These are phyloP conservation scores for Chlamydomonas urium DNA, from an alignment of 139 green algal genomes.

Conservation along the genomic window DNA sequence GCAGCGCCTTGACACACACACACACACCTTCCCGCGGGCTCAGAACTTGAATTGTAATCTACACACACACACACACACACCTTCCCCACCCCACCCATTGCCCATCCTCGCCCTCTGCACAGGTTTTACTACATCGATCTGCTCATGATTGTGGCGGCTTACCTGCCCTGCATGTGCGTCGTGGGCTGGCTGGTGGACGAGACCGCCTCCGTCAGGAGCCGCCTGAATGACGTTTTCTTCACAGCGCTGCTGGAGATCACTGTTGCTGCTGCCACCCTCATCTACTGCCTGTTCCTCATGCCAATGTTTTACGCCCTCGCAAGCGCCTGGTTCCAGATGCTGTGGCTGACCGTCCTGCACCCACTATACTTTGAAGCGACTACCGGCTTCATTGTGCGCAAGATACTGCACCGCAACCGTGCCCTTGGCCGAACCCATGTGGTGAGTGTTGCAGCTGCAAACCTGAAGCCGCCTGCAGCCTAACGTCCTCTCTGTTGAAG, in stretches of 20 bases:
- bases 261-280: conserved; percentile 11
- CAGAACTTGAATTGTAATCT: not conserved
- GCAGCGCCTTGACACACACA: no score
- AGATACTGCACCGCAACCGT: conserved; percentile 1
- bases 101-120: not conserved
- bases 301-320: conserved; percentile 2
- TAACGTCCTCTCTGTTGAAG: no score
- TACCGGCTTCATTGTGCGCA: not conserved
- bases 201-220: not conserved
- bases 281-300: conserved; percentile 24
- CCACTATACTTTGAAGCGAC: conserved; percentile 24
- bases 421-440: not conserved
- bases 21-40: no score
- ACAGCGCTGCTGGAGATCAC: conserved; percentile 11
- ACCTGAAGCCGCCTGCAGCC: no score
- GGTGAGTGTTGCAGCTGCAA: no score
- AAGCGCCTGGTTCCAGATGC: conserved; percentile 16
- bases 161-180: conserved; percentile 17
- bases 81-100: no score
- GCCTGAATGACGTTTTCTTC: conserved; percentile 10
- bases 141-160: conserved; percentile 9
- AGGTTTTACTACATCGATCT: conserved; percentile 18
- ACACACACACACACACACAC: no score
- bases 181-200: conserved; percentile 16
- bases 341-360: conserved; percentile 18